These are phyloP conservation scores for Vitis amurensis DNA, from an alignment of 164 flowering plant genomes.

Conservation along the genomic window DNA sequence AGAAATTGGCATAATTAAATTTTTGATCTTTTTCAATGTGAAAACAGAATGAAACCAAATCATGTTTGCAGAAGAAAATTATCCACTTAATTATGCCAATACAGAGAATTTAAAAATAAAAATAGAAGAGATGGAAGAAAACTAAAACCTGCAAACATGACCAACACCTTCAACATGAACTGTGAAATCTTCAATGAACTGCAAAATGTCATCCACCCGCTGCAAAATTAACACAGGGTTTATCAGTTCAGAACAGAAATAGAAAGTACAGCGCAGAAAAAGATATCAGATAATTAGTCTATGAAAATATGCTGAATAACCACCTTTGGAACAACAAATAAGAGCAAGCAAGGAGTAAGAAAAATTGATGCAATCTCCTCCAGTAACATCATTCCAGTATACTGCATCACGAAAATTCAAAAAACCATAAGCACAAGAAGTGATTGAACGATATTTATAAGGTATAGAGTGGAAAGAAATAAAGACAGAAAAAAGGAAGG, in stretches of 20 bases:
- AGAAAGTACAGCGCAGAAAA: neutral
- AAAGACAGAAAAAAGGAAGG: too few relatives aligned
- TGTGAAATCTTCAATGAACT: slow-evolving; percentile 87
- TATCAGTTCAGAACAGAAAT: neutral
- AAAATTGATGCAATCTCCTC: slow-evolving; percentile 99
- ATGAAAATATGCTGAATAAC: neutral
- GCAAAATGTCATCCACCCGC: slow-evolving; percentile 89
- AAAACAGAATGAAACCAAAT: neutral
- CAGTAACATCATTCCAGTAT: slow-evolving; percentile 90
- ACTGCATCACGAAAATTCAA: slow-evolving; percentile 48
- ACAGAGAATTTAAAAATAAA: neutral
- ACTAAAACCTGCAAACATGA: slow-evolving; percentile 87
- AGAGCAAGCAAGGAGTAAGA: slow-evolving; percentile 83
- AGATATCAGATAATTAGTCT: neutral
- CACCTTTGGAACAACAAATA: slow-evolving; percentile 91
- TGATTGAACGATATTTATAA: neutral
- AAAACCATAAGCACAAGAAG: slow-evolving; percentile 11
- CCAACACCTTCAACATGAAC: slow-evolving; percentile 93
- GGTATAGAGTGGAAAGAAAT: neutral
- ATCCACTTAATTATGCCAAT: neutral
- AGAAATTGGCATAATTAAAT: neutral
- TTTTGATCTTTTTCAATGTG: neutral
- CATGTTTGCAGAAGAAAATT: neutral
- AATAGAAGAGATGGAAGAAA: neutral
- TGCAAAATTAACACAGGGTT: slow-evolving; percentile 35